Evolutionary conservation across 768 basidiomycete genomes (phyloP).

Genomic region (Suillus discolor): DNA sequence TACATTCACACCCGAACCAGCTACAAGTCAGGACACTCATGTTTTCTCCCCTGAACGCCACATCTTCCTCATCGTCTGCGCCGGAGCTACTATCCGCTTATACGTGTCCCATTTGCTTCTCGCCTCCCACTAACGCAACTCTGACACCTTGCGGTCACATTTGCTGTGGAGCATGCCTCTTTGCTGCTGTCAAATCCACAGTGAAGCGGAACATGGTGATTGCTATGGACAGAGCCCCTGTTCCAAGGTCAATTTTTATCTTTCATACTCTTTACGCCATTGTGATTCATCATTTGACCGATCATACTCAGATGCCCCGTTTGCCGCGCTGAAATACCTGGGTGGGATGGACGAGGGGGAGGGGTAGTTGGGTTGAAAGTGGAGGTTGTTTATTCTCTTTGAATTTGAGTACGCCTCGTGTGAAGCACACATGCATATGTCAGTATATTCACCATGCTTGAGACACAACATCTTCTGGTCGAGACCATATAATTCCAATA

Average conservation of each 20-base stretch:
- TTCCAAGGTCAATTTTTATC: constrained; percentile 40
- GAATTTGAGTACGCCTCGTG: constrained; percentile 1
- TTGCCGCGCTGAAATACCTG: constrained; percentile 64
- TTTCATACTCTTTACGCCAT: not conserved
- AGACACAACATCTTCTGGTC: not conserved
- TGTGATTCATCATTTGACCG: not conserved
- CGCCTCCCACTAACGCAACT: constrained; percentile 71
- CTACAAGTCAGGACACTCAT: constrained; percentile 3
- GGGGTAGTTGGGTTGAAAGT: constrained; percentile 66
- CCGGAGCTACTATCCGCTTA: constrained; percentile 55
- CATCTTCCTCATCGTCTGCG: constrained; percentile 6
- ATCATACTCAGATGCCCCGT: constrained; percentile 58
- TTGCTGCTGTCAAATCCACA: constrained; percentile 68
- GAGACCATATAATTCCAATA: not conserved
- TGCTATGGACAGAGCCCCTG: constrained; percentile 33
- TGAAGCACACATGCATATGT: not conserved
- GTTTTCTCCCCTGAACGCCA: constrained; percentile 1
- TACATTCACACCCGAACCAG: constrained; percentile 3
- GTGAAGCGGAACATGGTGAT: constrained; percentile 47
- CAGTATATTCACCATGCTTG: not conserved
- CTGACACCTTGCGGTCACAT: constrained; percentile 83
- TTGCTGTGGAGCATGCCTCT: constrained; percentile 76
- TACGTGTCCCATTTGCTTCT: constrained; percentile 81
- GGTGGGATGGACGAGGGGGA: constrained; percentile 72
- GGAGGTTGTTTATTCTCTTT: constrained; percentile 32